Percentiles rank a stretch among this genome's conserved stretches.
Conservation (phyloP, 2,329 filamentous ascomycete genomes). For the Diplocarpon rosae region DNA sequence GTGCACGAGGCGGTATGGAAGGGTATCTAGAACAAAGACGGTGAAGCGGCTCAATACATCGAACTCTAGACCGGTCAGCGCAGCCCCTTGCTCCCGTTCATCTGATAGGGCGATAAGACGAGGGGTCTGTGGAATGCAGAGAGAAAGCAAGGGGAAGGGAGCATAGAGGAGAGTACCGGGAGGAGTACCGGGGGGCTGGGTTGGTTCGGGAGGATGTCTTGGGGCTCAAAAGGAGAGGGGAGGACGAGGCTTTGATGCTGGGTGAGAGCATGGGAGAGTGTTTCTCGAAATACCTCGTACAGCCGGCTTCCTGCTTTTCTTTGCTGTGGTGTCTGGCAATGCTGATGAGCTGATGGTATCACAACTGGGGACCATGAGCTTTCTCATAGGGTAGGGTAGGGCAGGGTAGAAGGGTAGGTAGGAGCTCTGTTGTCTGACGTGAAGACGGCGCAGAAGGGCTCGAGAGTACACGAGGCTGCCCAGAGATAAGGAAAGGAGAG, state of each 20-base stretch:
- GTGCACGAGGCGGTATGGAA: conserved; percentile 6
- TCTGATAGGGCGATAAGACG: conserved; percentile 21
- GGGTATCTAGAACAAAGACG: not conserved
- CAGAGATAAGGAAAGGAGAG: conserved; percentile 3
- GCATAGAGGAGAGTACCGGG: no score
- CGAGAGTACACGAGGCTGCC: not conserved
- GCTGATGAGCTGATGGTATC: no score
- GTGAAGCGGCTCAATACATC: conserved; percentile 8
- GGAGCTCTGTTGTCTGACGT: no score
- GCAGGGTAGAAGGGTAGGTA: no score
- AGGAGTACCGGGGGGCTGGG: no score
- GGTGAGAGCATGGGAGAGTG: no score
- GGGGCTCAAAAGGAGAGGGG: not conserved
- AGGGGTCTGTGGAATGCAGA: conserved; percentile 8
- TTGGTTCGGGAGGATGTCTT: not conserved
- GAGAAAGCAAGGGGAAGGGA: conserved; percentile 1
- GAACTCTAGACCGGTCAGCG: conserved; percentile 9
- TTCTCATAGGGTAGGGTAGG: no score
- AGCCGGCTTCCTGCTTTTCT: no score
- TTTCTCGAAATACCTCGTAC: no score
- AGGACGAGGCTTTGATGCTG: no score
- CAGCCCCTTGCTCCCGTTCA: conserved; percentile 6
- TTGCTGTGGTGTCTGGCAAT: no score
- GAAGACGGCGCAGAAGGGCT: conserved; percentile 1
- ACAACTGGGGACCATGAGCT: no score